Conservation (phyloP, 257 asterid species). For the Schizonepeta tenuifolia region DNA sequence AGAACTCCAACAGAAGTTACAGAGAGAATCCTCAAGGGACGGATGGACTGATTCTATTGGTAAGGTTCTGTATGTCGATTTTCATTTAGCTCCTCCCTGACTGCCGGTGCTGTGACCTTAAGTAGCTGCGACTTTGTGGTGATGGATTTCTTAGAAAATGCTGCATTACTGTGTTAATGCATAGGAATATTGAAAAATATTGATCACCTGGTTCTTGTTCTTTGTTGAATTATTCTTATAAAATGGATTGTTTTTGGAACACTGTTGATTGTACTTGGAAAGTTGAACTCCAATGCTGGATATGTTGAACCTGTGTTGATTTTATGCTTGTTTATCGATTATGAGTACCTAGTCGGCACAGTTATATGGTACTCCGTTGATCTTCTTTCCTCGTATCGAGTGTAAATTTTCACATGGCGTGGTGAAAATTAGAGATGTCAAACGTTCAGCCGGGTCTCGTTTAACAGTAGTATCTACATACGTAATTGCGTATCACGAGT, state of each 20-base stretch:
- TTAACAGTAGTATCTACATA: too few species aligned
- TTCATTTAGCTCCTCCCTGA: background rate
- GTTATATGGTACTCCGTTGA: background rate
- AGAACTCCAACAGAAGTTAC: constrained; percentile 91
- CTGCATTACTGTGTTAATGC: background rate
- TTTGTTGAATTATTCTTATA: background rate
- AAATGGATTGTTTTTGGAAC: background rate
- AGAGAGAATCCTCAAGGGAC: constrained; percentile 88
- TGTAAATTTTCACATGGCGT: background rate
- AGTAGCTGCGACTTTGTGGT: background rate
- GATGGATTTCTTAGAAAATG: background rate
- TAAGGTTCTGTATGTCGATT: background rate
- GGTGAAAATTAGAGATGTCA: background rate
- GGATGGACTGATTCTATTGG: constrained; percentile 62
- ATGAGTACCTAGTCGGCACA: background rate
- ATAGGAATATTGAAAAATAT: background rate
- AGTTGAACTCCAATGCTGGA: background rate
- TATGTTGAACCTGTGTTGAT: background rate
- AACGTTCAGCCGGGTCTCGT: too few species aligned
- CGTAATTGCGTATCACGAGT: too few species aligned
- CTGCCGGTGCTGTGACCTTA: too few species aligned
- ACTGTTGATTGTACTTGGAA: background rate
- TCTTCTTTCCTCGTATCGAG: background rate
- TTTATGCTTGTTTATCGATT: background rate
- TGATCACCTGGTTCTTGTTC: background rate